A percentile compares a stretch with the other conserved stretches of the same genome.
phyloP scores from a whole-genome alignment of 345 rosid species.

The Crucihimalaya himalaica region DNA sequence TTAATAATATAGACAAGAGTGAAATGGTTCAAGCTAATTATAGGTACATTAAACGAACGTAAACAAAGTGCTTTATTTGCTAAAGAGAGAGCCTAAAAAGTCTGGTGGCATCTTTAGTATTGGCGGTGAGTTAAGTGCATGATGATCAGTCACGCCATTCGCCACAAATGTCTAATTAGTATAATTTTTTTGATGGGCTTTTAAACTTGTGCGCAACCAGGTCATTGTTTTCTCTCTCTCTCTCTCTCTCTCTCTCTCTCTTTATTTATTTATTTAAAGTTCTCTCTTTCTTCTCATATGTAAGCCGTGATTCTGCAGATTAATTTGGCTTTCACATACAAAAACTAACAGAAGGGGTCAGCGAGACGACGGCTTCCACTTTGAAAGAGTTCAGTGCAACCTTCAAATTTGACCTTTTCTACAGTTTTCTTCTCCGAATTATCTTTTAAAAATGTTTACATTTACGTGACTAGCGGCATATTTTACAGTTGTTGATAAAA shows the following conservation, averaged over 20 bases:
- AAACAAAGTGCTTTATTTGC: neutral
- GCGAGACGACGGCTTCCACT: constrained; percentile 24
- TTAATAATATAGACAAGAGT: neutral
- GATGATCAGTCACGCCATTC: neutral
- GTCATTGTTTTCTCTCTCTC: neutral
- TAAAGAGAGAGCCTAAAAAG: constrained; percentile 9
- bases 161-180: neutral
- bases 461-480: constrained; percentile 6
- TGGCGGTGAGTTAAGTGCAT: constrained; percentile 28
- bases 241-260: neutral
- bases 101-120: constrained; percentile 23
- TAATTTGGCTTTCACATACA: neutral
- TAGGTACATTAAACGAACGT: constrained; percentile 28
- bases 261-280: neutral
- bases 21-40: constrained; percentile 27
- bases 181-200: neutral
- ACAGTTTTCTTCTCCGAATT: constrained; percentile 6
- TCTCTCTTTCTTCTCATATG: neutral
- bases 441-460: neutral
- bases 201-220: neutral
- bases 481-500: constrained; percentile 1
- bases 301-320: neutral
- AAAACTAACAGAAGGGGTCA: neutral
- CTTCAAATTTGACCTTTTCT: constrained; percentile 31
- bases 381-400: constrained; percentile 22